phyloP scores from a whole-genome alignment of 768 basidiomycete genomes.

The Candolleomyces efflorescens region DNA sequence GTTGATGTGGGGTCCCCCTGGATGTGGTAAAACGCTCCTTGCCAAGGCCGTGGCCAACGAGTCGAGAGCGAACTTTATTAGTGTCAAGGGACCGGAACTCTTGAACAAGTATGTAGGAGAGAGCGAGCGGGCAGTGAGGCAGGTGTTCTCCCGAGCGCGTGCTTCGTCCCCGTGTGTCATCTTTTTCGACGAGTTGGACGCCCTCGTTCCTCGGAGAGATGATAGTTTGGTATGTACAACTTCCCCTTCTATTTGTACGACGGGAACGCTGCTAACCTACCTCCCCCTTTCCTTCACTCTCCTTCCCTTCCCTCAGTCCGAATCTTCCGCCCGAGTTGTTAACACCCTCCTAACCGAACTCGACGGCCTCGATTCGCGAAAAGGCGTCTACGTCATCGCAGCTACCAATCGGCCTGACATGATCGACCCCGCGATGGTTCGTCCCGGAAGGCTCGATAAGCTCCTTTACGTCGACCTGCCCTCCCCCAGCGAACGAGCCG shows the following conservation, averaged over 20 bases:
- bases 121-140: constrained; percentile 91
- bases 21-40: constrained; percentile 96
- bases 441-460: constrained; percentile 94
- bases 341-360: constrained; percentile 94
- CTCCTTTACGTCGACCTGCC: constrained; percentile 92
- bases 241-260: background rate
- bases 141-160: constrained; percentile 90
- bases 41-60: constrained; percentile 99
- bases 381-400: constrained; percentile 88
- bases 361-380: constrained; percentile 84
- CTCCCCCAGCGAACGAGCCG: constrained; percentile 62
- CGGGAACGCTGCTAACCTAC: too few relatives aligned
- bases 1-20: constrained; percentile 97
- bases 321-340: constrained; percentile 89
- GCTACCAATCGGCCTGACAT: constrained; percentile 96
- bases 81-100: constrained; percentile 94
- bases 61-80: constrained; percentile 93
- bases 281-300: background rate
- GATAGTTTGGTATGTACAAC: constrained; percentile 73
- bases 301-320: constrained; percentile 50
- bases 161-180: constrained; percentile 94
- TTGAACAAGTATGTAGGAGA: constrained; percentile 99
- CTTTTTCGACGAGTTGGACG: constrained; percentile 94
- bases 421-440: constrained; percentile 97
- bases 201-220: constrained; percentile 85